Evolutionary conservation across 2,329 filamentous ascomycete species (phyloP).

Genomic region (Coniochaeta ligniaria): DNA sequence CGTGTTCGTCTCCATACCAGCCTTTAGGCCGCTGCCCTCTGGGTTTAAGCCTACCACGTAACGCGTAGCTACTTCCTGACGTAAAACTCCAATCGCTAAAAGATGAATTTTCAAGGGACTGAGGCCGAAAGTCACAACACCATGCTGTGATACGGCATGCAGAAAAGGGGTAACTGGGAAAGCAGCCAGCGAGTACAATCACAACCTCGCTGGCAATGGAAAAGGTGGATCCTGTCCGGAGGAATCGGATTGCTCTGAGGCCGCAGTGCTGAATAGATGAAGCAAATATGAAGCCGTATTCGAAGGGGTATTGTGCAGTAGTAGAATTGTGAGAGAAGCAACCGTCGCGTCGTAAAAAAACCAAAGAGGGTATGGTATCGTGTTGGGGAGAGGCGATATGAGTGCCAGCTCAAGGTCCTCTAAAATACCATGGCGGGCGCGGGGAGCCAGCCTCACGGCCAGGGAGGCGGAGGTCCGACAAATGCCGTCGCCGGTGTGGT

Average conservation of each 20-base stretch:
- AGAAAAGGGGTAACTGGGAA: neutral
- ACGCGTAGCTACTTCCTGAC: neutral
- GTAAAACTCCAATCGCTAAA: neutral
- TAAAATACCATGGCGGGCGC: neutral
- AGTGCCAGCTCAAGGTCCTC: neutral
- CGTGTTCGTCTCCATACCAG: neutral
- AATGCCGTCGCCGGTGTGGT: slow-evolving; percentile 13
- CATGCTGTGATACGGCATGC: neutral
- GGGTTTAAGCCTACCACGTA: neutral
- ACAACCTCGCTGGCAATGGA: neutral
- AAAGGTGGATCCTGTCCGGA: neutral
- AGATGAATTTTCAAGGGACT: neutral
- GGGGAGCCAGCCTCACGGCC: slow-evolving; percentile 18
- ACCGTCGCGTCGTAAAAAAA: neutral
- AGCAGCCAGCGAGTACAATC: neutral
- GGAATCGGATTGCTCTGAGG: neutral
- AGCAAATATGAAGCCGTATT: neutral
- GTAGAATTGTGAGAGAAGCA: neutral
- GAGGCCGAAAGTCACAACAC: neutral
- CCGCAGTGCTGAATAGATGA: neutral
- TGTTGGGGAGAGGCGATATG: neutral
- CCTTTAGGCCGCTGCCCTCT: neutral
- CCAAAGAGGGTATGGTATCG: neutral
- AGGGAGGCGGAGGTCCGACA: slow-evolving; percentile 33
- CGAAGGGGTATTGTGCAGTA: neutral